Base-by-base conservation (phyloP, 768 basidiomycete species). In the Filobasidium wieringae region DNA sequence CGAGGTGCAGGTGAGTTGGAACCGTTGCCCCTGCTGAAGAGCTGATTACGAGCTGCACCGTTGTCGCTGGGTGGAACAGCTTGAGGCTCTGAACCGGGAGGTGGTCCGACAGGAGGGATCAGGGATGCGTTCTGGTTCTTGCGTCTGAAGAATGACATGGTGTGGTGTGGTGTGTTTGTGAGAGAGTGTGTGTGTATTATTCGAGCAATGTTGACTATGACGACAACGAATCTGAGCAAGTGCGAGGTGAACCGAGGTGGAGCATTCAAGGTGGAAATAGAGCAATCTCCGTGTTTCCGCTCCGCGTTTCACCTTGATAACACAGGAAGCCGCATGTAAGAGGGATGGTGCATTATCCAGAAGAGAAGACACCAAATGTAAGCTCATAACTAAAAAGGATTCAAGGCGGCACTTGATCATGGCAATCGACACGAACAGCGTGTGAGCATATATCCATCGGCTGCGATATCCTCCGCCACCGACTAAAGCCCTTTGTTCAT, bases 61-160 rank as follows among this genome's bases (percentile, higher is more conserved):
- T 33, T 45, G 29, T 36, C 36, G 19, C 52, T 30, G 17, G 54
- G 37, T 36, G 61, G 55, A 15, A 43, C 36, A 11, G 62, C 43
- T 30, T 40, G 50, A 11, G 63, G 27, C 12, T 53, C 62, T 34
- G 69, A 37, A 1, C 59, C 66, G n/a, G 67, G 45, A 7, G 63
- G 51, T 17, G 63, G 60, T 2, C 65, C 63, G 17, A 73, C 72
- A 12, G 72, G 72, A 0, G 72, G 72, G 51, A 73, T 73, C 17
- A 69, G 39, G n/a, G 66, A 65, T n/a, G 53, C 62, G 24, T 68
- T 63, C 59, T 69, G 66, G 57, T 71, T 69, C 30, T 47, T 53
- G 19, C 60, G 60, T 37, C 37, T 51, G 51, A 61, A 61, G 51
- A 61, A 61, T 36, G 60, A 56, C 59, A 60, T 60, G 33, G 41